Evolutionary conservation across 2,329 filamentous ascomycete genomes (phyloP).

Genomic region (Chrysosporium queenslandicum): DNA sequence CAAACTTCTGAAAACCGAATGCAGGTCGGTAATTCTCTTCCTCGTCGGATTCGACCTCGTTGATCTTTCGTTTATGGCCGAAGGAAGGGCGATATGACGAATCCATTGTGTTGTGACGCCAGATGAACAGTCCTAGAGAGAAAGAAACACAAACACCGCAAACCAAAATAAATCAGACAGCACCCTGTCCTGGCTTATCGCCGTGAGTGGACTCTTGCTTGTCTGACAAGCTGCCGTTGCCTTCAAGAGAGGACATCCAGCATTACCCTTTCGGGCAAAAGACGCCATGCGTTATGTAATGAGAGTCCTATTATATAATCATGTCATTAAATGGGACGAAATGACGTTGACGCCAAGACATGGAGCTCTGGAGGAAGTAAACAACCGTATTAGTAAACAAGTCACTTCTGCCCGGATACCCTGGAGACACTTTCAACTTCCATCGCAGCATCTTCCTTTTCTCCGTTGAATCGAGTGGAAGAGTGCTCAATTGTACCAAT

Average conservation of each 20-base stretch:
- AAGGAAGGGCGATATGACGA: conserved; percentile 25
- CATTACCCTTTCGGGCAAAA: not conserved
- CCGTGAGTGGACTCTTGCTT: not conserved
- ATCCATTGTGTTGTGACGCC: conserved; percentile 17
- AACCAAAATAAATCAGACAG: not conserved
- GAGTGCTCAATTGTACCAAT: not conserved
- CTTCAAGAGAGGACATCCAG: not conserved
- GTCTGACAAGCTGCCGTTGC: not conserved
- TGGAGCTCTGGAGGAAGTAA: not conserved
- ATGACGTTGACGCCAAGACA: not conserved
- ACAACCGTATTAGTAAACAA: not conserved
- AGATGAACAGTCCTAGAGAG: not conserved
- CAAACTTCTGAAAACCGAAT: conserved; percentile 32
- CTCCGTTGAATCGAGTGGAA: not conserved
- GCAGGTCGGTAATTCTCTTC: conserved; percentile 29
- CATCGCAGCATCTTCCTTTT: not conserved
- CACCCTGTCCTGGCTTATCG: not conserved
- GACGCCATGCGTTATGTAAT: not conserved
- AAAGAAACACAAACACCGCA: not conserved
- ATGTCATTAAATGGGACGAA: too few species aligned
- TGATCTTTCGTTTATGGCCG: conserved; percentile 35
- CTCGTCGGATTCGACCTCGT: conserved; percentile 30
- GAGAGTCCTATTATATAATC: too few species aligned
- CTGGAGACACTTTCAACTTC: not conserved
- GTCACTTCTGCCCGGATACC: not conserved